Base-by-base conservation (phyloP, 108 stramenopile species). In the Schizochytrium sp. region DNA sequence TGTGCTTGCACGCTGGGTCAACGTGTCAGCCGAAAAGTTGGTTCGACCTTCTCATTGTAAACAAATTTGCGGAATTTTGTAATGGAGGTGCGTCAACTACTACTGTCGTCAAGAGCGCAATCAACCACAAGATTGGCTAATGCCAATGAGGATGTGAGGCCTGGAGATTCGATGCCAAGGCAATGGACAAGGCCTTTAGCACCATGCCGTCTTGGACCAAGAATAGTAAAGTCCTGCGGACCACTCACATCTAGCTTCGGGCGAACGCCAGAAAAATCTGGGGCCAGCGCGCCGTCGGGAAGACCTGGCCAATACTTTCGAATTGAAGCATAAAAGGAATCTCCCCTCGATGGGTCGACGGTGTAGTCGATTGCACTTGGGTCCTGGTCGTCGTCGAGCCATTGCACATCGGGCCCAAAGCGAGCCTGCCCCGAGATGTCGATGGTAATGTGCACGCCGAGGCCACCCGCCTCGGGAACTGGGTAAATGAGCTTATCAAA, bases 401-500 rank as follows among this genome's bases (percentile, higher is more conserved):
- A 93, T 69, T 93, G 89, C 4, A 91, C 92, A 58, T 93, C 91
- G 16, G 92, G 92, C 5, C 92, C 92, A 91, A 93, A 93, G 29
- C 92, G 90, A 34, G 91, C 90, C 87, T 89, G 55, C 5, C 91
- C 92, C 16, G 53, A 88, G 57, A 93, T 72, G 57, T 92, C 92
- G 16, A 93, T 29, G 29, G 92, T 93, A 5, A 89, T 90, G 58
- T 93, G 92, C 71, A 93, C 90, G 34, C 92, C 92, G 14, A 93
- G 90, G 21, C 92, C 92, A 5, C 88, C 92, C 18, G 59, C 90
- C 71, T 92, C 92, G 10, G 92, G 92, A 28, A 92, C 57, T 45
- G 92, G 92, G 60, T 93, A 93, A 19, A 93, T 90, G 6, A 93
- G 92, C 41, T 48, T 90, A 19, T 87, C 57, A 90, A 92, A 92